A percentile compares a stretch with the other conserved stretches of the same genome.
These are phyloP conservation scores for Paragyromitra xinjiangensis DNA, from an alignment of 495 filamentous ascomycete species.

Conservation along the genomic window DNA sequence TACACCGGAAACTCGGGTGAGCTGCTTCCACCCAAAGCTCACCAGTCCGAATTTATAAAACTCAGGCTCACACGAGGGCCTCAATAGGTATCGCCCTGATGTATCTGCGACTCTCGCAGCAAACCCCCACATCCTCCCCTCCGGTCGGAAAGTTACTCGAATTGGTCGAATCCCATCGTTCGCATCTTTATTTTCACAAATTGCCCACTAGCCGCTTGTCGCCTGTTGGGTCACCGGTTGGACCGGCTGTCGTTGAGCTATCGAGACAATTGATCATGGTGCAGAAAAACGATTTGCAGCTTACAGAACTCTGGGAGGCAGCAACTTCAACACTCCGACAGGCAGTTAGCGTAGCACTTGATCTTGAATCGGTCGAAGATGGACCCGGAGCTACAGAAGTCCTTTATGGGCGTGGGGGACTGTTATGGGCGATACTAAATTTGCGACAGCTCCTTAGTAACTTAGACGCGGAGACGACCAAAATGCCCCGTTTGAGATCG, in stretches of 20 bases:
- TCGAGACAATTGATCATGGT: slow-evolving; percentile 6
- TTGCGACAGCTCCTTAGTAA: slow-evolving; percentile 54
- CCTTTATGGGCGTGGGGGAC: slow-evolving; percentile 61
- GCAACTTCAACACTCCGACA: slow-evolving; percentile 16
- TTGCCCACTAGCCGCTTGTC: slow-evolving; percentile 12
- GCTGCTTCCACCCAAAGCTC: background rate
- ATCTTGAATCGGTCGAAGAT: slow-evolving; percentile 14
- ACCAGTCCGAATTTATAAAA: background rate
- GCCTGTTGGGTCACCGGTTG: background rate
- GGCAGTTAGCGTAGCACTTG: background rate
- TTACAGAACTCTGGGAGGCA: slow-evolving; percentile 13
- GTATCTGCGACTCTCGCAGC: slow-evolving; percentile 27
- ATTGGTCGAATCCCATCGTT: background rate
- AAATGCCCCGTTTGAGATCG: slow-evolving; percentile 24
- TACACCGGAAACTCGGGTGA: slow-evolving; percentile 30
- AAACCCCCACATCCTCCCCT: background rate
- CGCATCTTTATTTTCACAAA: background rate
- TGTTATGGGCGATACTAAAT: slow-evolving; percentile 62
- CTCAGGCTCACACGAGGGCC: background rate
- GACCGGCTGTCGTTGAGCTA: slow-evolving; percentile 13
- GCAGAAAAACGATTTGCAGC: background rate
- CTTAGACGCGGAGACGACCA: slow-evolving; percentile 42
- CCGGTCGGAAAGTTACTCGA: slow-evolving; percentile 8
- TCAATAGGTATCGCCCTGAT: slow-evolving; percentile 26
- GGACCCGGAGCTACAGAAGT: slow-evolving; percentile 60